A percentile compares a stretch with the other conserved stretches of the same genome.
These are phyloP conservation scores for Colletotrichum theobromicola DNA, from an alignment of 2,329 filamentous ascomycete species.

Conservation along the genomic window DNA sequence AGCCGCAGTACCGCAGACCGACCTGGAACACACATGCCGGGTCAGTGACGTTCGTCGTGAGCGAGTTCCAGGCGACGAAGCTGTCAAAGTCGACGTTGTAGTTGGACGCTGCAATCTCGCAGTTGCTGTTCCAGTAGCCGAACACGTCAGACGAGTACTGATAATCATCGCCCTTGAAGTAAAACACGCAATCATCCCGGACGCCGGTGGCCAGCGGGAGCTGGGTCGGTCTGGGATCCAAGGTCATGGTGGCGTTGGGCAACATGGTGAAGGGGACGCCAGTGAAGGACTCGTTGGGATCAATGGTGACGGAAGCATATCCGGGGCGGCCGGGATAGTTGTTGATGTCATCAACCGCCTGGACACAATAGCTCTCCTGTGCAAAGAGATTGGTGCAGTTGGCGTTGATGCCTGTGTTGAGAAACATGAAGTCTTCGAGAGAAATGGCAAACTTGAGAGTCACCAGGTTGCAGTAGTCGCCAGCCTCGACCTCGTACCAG, in stretches of 20 bases:
- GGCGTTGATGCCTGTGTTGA: slow-evolving; percentile 35
- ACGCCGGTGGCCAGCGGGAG: slow-evolving; percentile 1
- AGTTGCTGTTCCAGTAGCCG: slow-evolving; percentile 18
- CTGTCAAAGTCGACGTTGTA: slow-evolving; percentile 16
- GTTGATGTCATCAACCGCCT: slow-evolving; percentile 31
- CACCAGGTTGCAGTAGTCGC: slow-evolving; percentile 39
- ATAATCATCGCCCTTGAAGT: slow-evolving; percentile 19
- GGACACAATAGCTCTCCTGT: slow-evolving; percentile 36
- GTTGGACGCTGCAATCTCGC: slow-evolving; percentile 11
- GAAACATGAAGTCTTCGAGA: slow-evolving; percentile 35
- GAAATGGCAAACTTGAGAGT: slow-evolving; percentile 32
- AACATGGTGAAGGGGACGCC: slow-evolving; percentile 15
- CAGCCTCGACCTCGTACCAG: slow-evolving; percentile 32
- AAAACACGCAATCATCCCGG: slow-evolving; percentile 10
- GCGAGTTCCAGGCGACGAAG: slow-evolving; percentile 24
- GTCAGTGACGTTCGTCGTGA: slow-evolving; percentile 13
- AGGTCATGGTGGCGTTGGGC: slow-evolving; percentile 15
- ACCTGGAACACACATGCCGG: neutral
- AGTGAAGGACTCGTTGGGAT: slow-evolving; percentile 7
- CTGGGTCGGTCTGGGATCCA: neutral
- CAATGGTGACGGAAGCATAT: slow-evolving; percentile 1
- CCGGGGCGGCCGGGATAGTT: neutral
- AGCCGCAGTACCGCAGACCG: neutral
- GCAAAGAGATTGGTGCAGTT: slow-evolving; percentile 39
- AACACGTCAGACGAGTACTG: neutral